A percentile compares a stretch with the other conserved stretches of the same genome.
Conservation (phyloP, 106 monocot genomes). For the Ottelia alismoides region DNA sequence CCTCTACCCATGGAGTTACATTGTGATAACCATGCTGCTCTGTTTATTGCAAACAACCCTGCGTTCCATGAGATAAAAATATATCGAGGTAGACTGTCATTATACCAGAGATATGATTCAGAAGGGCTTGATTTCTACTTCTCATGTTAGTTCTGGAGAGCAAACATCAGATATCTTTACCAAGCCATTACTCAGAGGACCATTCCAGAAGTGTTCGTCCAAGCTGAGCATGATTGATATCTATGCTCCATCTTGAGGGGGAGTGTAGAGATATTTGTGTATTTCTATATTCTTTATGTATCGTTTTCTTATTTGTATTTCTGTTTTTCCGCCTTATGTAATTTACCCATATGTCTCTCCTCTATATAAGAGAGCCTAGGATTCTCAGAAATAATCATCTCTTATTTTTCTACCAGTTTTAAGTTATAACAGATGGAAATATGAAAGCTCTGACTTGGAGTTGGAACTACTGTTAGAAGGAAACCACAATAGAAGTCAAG, state of each 20-base stretch:
- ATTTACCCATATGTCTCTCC: no score
- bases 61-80: not conserved
- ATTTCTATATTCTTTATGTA: no score
- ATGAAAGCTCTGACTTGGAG: no score
- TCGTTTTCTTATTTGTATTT: no score
- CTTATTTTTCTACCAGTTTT: no score
- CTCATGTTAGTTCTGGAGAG: not conserved
- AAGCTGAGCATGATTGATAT: not conserved
- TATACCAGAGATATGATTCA: not conserved
- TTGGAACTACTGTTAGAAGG: no score
- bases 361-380: no score
- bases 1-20: not conserved
- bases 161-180: not conserved
- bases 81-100: not conserved
- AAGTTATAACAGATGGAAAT: no score
- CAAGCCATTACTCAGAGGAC: not conserved
- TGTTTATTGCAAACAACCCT: not conserved
- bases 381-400: no score
- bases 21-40: not conserved
- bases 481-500: no score
- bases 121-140: not conserved
- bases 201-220: not conserved
- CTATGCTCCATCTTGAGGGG: not conserved
- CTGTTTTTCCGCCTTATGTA: no score
- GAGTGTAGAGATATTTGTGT: no score